These are phyloP conservation scores for Rubia peregrina DNA, from an alignment of 305 asterid genomes.

Conservation along the genomic window DNA sequence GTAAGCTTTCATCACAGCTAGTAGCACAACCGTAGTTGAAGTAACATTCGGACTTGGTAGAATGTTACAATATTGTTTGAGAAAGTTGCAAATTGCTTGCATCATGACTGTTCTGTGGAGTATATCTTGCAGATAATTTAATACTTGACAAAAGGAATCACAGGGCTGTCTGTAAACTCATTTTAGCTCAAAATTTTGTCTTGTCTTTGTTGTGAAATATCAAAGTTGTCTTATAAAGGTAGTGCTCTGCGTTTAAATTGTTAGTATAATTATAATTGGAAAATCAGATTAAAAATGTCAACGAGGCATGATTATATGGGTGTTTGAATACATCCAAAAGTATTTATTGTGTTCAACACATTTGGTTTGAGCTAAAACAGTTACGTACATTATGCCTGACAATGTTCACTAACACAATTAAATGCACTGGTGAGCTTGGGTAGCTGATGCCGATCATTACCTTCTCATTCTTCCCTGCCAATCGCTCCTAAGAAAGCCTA, in stretches of 20 bases:
- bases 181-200: not conserved
- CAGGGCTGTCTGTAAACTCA: not conserved
- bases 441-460: not conserved
- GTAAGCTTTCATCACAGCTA: slow-evolving; percentile 1
- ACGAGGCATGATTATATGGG: not conserved
- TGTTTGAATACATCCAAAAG: not conserved
- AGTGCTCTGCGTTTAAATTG: not conserved
- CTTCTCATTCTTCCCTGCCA: not conserved
- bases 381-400: not conserved
- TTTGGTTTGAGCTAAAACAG: not conserved
- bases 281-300: not conserved
- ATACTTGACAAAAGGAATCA: not conserved
- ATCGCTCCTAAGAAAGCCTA: not conserved
- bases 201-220: not conserved
- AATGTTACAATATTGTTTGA: not conserved
- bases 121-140: not conserved
- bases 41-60: not conserved
- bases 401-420: not conserved
- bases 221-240: not conserved
- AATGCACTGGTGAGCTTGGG: not conserved
- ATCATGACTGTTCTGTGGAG: not conserved
- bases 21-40: no score
- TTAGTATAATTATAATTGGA: not conserved
- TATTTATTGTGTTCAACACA: not conserved
- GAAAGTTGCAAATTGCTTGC: not conserved